phyloP scores from a whole-genome alignment of 2,329 filamentous ascomycete genomes.

The Colletotrichum neosansevieriae region DNA sequence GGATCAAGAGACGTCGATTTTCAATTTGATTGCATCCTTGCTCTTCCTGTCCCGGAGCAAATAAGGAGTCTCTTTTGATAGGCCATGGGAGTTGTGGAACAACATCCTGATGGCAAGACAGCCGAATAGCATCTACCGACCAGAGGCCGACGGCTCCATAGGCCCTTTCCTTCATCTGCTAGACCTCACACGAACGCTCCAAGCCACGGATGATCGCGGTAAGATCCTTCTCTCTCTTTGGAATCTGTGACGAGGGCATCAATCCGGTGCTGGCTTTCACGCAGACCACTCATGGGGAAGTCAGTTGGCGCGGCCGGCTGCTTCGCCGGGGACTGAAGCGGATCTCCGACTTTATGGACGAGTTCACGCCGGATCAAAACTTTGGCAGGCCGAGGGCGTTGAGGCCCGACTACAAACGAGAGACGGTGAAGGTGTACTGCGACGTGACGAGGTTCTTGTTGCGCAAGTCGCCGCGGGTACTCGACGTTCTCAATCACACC shows the following conservation, averaged over 20 bases:
- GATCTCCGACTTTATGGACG: slow-evolving; percentile 29
- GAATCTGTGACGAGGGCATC: slow-evolving; percentile 33
- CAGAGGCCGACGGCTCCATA: slow-evolving; percentile 24
- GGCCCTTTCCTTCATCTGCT: slow-evolving; percentile 27
- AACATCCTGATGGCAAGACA: slow-evolving; percentile 24
- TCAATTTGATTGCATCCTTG: slow-evolving; percentile 26
- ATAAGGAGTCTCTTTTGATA: slow-evolving; percentile 10
- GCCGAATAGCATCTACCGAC: not conserved
- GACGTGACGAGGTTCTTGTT: slow-evolving; percentile 40
- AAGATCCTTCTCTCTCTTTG: slow-evolving; percentile 31
- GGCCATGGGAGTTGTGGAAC: slow-evolving; percentile 31
- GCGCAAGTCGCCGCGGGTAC: slow-evolving; percentile 30
- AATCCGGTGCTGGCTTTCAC: slow-evolving; percentile 33
- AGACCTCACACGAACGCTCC: slow-evolving; percentile 30
- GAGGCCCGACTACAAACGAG: slow-evolving; percentile 36
- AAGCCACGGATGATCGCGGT: slow-evolving; percentile 32
- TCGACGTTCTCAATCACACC: too few relatives aligned
- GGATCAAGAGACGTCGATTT: slow-evolving; percentile 30
- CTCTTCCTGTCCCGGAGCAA: not conserved
- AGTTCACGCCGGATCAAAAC: slow-evolving; percentile 15
- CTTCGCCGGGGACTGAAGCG: slow-evolving; percentile 33
- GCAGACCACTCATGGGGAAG: slow-evolving; percentile 8
- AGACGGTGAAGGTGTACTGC: slow-evolving; percentile 29
- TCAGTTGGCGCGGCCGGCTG: slow-evolving; percentile 27
- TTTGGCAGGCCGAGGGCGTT: slow-evolving; percentile 35